Percentiles rank a stretch among this genome's conserved stretches.
Conservation (phyloP, 169 alveolate genomes). For the Plasmodium adleri region DNA sequence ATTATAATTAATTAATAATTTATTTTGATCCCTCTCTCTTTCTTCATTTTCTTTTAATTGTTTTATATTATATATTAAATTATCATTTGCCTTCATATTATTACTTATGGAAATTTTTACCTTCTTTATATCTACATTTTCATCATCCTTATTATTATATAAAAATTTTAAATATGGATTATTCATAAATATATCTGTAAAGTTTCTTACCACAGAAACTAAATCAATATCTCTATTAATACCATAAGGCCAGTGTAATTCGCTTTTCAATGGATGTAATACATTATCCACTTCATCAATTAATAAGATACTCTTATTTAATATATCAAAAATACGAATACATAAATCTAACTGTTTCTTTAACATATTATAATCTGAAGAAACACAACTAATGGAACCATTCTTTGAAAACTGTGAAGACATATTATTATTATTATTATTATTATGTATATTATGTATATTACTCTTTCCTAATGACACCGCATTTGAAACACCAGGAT, state of each 20-base stretch:
- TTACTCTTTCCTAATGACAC: not conserved
- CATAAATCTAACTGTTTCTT: constrained; percentile 83
- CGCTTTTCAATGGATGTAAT: constrained; percentile 94
- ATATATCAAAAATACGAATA: constrained; percentile 83
- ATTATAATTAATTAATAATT: constrained; percentile 1
- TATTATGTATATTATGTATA: too few relatives aligned
- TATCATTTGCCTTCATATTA: constrained; percentile 4
- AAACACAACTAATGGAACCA: not conserved
- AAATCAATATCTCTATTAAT: constrained; percentile 79
- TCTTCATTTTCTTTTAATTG: constrained; percentile 49
- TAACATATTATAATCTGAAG: constrained; percentile 65
- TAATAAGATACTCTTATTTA: constrained; percentile 85
- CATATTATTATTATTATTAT: not conserved
- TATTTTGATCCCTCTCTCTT: constrained; percentile 27
- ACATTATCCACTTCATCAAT: constrained; percentile 93
- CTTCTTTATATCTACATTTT: constrained; percentile 56
- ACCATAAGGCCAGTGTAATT: constrained; percentile 95
- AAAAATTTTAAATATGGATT: constrained; percentile 75
- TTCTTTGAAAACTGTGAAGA: constrained; percentile 3
- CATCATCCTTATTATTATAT: constrained; percentile 60
- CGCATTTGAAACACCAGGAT: constrained; percentile 6
- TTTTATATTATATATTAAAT: constrained; percentile 20
- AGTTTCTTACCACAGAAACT: constrained; percentile 61
- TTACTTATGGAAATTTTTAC: constrained; percentile 27
- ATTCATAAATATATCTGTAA: constrained; percentile 75